Evolutionary conservation across 345 rosid genomes (phyloP).

Genomic region (Bruguiera parviflora): DNA sequence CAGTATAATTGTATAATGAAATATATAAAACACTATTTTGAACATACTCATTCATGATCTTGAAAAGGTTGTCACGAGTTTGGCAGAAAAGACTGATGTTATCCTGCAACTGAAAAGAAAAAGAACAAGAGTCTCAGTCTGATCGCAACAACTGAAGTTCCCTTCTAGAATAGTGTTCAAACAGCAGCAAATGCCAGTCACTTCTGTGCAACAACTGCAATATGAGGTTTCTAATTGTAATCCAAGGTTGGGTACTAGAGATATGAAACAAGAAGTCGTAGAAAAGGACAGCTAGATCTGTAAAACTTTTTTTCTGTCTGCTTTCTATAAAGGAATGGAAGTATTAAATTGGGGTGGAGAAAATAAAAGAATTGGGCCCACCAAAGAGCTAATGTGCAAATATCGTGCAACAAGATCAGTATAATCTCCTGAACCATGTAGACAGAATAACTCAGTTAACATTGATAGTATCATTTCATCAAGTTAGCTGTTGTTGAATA

Average conservation of each 20-base stretch:
- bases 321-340: too few species aligned
- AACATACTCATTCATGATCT: constrained; percentile 41
- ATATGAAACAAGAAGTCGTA: too few species aligned
- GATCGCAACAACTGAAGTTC: not conserved
- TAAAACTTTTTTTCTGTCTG: too few species aligned
- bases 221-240: too few species aligned
- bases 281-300: too few species aligned
- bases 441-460: too few species aligned
- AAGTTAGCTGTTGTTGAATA: too few species aligned
- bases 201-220: too few species aligned
- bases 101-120: constrained; percentile 38
- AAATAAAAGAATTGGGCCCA: not conserved
- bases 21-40: constrained; percentile 9
- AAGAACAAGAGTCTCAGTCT: not conserved
- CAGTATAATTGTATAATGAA: not conserved
- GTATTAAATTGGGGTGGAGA: too few species aligned
- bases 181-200: too few species aligned
- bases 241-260: too few species aligned
- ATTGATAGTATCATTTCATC: too few species aligned
- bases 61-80: constrained; percentile 36
- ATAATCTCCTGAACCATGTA: not conserved
- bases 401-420: not conserved
- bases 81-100: constrained; percentile 40
- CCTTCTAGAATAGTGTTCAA: not conserved
- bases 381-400: not conserved